Conservation (phyloP, 225 moss, liverwort and hornwort genomes). For the Sphagnum tenellum region DNA sequence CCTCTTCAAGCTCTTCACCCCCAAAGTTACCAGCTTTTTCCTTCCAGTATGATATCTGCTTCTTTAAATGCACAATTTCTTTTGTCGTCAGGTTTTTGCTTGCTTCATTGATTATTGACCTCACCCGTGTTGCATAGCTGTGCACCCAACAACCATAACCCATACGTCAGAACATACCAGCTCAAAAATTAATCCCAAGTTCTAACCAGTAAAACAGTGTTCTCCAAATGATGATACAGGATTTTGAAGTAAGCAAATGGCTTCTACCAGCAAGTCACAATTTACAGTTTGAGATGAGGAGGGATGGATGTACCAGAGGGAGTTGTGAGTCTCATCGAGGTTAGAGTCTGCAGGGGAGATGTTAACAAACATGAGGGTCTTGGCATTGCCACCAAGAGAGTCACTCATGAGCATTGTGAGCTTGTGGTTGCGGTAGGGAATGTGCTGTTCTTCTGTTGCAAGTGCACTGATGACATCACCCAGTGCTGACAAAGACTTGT, state of each 20-base stretch:
- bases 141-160: background rate
- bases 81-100: slow-evolving; percentile 88
- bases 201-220: too few relatives aligned
- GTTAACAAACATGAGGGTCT: slow-evolving; percentile 93
- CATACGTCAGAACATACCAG: background rate
- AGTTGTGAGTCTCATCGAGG: slow-evolving; percentile 87
- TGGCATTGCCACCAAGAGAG: slow-evolving; percentile 91
- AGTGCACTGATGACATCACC: slow-evolving; percentile 91
- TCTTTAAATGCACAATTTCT: slow-evolving; percentile 81
- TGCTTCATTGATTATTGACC: slow-evolving; percentile 83
- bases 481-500: slow-evolving; percentile 84
- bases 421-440: slow-evolving; percentile 93
- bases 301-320: slow-evolving; percentile 46
- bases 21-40: slow-evolving; percentile 74
- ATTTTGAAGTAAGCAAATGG: too few relatives aligned
- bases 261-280: background rate
- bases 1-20: slow-evolving; percentile 71
- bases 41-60: slow-evolving; percentile 79
- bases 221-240: too few relatives aligned
- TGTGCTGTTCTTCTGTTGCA: slow-evolving; percentile 82
- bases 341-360: slow-evolving; percentile 86
- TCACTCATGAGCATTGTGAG: slow-evolving; percentile 97
- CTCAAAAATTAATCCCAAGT: too few relatives aligned
- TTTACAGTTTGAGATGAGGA: background rate
- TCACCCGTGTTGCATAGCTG: slow-evolving; percentile 91